These are phyloP conservation scores for Claviceps pazoutovae DNA, from an alignment of 2,329 filamentous ascomycete genomes.

Conservation along the genomic window DNA sequence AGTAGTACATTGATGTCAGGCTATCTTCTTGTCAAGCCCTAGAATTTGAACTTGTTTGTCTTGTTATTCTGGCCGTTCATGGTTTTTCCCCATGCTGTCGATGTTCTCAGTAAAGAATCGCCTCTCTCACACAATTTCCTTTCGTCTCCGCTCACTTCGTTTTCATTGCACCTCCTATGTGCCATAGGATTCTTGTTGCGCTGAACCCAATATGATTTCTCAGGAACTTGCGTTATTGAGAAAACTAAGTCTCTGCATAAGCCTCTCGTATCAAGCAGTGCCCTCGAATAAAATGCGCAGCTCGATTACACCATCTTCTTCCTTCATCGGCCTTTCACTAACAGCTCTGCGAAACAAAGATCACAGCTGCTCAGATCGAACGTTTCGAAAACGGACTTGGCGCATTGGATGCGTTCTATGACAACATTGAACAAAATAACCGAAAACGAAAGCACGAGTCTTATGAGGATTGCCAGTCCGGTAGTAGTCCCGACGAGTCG, in stretches of 20 bases:
- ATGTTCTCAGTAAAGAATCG: no score
- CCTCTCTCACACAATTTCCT: no score
- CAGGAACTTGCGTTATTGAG: neutral
- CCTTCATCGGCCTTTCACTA: constrained; percentile 4
- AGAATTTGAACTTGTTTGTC: no score
- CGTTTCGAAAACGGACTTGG: constrained; percentile 18
- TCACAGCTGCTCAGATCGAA: constrained; percentile 17
- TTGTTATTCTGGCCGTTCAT: no score
- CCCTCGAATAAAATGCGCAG: neutral
- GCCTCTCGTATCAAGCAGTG: neutral
- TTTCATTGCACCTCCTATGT: neutral
- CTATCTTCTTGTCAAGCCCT: neutral
- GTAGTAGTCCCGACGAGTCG: constrained; percentile 10
- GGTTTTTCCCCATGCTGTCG: no score
- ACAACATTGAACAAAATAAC: constrained; percentile 7
- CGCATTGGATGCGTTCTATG: constrained; percentile 13
- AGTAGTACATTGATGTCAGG: neutral
- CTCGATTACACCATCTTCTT: neutral
- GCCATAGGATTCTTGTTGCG: neutral
- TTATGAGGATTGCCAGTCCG: constrained; percentile 18
- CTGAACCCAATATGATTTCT: neutral
- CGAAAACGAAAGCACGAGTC: constrained; percentile 19
- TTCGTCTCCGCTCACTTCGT: neutral
- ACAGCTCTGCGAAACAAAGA: constrained; percentile 12
- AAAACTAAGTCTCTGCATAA: neutral